These are phyloP conservation scores for Yamadazyma blattariae DNA, from an alignment of 1,139 yeast species.

Conservation along the genomic window DNA sequence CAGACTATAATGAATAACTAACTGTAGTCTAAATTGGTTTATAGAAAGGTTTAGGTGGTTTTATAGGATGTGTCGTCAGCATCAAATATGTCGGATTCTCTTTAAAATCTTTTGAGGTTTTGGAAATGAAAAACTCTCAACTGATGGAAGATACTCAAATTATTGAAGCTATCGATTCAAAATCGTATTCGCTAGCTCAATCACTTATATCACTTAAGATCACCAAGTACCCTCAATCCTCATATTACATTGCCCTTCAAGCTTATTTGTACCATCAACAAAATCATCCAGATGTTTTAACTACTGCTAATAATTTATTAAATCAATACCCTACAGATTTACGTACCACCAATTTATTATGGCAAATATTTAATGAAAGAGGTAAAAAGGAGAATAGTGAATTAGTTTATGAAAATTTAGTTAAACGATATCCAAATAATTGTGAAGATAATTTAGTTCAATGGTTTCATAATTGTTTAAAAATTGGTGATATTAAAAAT, in stretches of 20 bases:
- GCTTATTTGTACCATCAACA: conserved; percentile 41
- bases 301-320: conserved; percentile 39
- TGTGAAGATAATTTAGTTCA: conserved; percentile 31
- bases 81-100: too few relatives aligned
- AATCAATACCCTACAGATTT: conserved; percentile 53
- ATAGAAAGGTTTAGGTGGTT: too few relatives aligned
- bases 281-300: conserved; percentile 46
- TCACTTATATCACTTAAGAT: conserved; percentile 48
- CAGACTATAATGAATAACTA: too few relatives aligned
- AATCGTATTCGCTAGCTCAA: conserved; percentile 54
- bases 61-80: too few relatives aligned
- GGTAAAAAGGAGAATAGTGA: conserved; percentile 36
- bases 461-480: conserved; percentile 45
- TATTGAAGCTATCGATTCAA: conserved; percentile 49
- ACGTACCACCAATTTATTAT: conserved; percentile 47
- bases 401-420: conserved; percentile 52
- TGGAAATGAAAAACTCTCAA: too few relatives aligned
- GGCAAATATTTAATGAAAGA: conserved; percentile 32
- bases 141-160: conserved; percentile 17
- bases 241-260: conserved; percentile 52
- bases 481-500: conserved; percentile 31
- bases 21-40: too few relatives aligned
- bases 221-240: conserved; percentile 52
- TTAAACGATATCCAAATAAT: conserved; percentile 51
- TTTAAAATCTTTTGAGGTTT: too few relatives aligned